Base-by-base conservation (phyloP, 1,284 basidiomycete genomes). In the Cutaneotrichosporon spelunceum region DNA sequence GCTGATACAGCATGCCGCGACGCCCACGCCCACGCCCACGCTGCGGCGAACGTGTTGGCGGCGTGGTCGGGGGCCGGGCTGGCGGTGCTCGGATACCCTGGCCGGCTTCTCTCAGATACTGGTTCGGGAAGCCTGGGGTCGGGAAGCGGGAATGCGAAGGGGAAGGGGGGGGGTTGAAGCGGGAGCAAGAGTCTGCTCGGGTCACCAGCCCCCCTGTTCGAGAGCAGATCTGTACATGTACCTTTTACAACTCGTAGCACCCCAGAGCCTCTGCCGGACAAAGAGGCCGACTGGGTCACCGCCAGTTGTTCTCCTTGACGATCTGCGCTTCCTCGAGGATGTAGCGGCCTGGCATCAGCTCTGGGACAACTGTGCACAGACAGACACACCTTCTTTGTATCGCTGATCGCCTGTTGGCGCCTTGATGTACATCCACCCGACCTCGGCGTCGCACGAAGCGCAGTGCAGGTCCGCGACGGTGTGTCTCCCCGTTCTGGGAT, bases 241-340 rank as follows among this genome's bases (percentile, higher is more conserved):
- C n/a, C n/a, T n/a, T n/a, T n/a, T n/a, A n/a, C n/a, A n/a, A n/a
- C n/a, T n/a, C n/a, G n/a, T n/a, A n/a, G n/a, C n/a, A n/a, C n/a
- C n/a, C n/a, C n/a, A n/a, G n/a, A n/a, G n/a, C n/a, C n/a, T n/a
- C n/a, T n/a, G n/a, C n/a, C n/a, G n/a, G n/a, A n/a, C n/a, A n/a
- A n/a, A n/a, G n/a, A n/a, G n/a, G 30, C 30, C 13, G 8, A 33
- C 30, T 33, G 30, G 4, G 30, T 33, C 52, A 36, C 59, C 56
- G 72, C 78, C 78, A 79, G 21, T 72, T 73, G 56, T 78, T 79
- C 67, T 85, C 83, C 71, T 82, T 83, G 59, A 85, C 73, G 9
- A 81, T 78, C 58, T 77, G 78, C 42, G 73, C 75, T 30, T 78
- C 76, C 61, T 75, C 73, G 59, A 79, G 66, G 39, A 79, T 79